These are phyloP conservation scores for Straminergon stramineum DNA, from an alignment of 225 moss, liverwort and hornwort genomes.

Conservation along the genomic window DNA sequence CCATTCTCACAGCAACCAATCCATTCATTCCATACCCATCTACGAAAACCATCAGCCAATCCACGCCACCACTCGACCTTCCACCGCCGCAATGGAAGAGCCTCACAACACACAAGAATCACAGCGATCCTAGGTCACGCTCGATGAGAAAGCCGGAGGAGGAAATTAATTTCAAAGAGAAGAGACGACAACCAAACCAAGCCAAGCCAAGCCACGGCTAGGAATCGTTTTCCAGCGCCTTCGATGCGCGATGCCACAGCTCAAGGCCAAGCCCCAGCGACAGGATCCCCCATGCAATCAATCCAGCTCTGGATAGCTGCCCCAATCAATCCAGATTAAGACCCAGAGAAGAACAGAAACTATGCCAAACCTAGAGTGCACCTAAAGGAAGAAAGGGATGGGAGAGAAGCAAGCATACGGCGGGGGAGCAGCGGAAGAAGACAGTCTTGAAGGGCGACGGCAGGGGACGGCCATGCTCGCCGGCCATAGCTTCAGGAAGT, in stretches of 20 bases:
- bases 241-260: not conserved
- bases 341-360: not conserved
- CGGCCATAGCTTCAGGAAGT: conserved; percentile 24
- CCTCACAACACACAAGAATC: not conserved
- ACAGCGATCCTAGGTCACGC: conserved; percentile 2
- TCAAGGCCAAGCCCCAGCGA: not conserved
- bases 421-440: conserved; percentile 56
- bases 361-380: not conserved
- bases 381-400: not conserved
- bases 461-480: conserved; percentile 24
- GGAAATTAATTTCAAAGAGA: not conserved
- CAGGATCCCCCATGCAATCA: not conserved
- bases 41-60: not conserved
- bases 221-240: not conserved
- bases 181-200: too few relatives aligned
- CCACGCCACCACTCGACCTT: not conserved
- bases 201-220: not conserved
- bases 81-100: not conserved
- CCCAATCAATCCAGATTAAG: not conserved
- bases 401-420: conserved; percentile 5
- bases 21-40: not conserved
- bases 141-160: not conserved
- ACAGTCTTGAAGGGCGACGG: conserved; percentile 40
- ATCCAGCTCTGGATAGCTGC: not conserved
- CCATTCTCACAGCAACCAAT: not conserved